Evolutionary conservation across 305 asterid species (phyloP).

Genomic region (Rubia peregrina): DNA sequence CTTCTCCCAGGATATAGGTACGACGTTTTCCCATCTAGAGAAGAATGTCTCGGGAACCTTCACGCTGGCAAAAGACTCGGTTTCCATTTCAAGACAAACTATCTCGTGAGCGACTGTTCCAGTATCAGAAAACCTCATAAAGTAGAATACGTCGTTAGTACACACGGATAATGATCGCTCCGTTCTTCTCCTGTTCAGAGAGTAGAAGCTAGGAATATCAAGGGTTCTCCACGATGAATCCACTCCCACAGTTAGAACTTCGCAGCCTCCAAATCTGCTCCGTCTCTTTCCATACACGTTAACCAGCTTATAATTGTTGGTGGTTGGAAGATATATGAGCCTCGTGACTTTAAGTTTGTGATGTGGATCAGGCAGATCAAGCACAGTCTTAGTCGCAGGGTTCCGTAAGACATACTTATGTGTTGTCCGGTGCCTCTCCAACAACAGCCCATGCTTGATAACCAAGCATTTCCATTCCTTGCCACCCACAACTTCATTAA

Average conservation of each 20-base stretch:
- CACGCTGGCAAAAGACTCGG: neutral
- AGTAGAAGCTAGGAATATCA: conserved; percentile 9
- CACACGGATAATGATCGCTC: too few species aligned
- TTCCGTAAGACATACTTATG: neutral
- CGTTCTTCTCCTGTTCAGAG: neutral
- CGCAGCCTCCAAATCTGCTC: conserved; percentile 7
- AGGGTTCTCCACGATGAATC: conserved; percentile 13
- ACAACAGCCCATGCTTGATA: conserved; percentile 6
- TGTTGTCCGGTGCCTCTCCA: neutral
- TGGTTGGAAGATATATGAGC: neutral
- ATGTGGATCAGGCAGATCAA: conserved; percentile 9
- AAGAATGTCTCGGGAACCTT: neutral
- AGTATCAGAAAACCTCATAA: neutral
- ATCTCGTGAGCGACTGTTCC: conserved; percentile 4
- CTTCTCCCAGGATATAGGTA: neutral
- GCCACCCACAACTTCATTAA: neutral
- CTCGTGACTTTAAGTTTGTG: neutral
- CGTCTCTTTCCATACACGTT: neutral
- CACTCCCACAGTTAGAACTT: conserved; percentile 4
- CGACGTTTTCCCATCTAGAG: conserved; percentile 1
- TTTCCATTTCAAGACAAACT: conserved; percentile 15
- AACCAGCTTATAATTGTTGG: conserved; percentile 3
- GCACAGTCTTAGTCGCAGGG: neutral
- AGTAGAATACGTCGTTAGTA: conserved; percentile 5
- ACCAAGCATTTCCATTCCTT: neutral